Evolutionary conservation across 1,139 yeast genomes (phyloP).

Genomic region (Scheffersomyces parashehatae): DNA sequence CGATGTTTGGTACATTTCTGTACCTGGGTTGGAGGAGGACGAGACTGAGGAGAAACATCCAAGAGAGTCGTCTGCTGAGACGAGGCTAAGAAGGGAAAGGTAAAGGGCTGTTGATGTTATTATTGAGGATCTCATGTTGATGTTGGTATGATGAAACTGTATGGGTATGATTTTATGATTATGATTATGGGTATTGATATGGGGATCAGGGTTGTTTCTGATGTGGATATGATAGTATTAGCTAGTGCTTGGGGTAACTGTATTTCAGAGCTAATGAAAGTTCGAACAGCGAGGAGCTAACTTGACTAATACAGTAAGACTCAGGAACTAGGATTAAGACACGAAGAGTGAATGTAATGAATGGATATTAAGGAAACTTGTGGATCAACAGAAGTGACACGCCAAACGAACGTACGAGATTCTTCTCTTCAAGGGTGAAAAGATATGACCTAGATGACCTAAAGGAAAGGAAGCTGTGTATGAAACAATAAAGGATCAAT

Average conservation of each 20-base stretch:
- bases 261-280: too few species aligned
- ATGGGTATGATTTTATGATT: neutral
- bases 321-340: too few species aligned
- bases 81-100: neutral
- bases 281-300: too few species aligned
- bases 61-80: constrained; percentile 4
- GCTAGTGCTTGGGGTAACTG: neutral
- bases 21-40: constrained; percentile 32
- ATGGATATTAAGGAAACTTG: too few species aligned
- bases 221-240: neutral
- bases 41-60: constrained; percentile 38
- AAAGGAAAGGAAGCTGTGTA: too few species aligned
- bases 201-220: neutral
- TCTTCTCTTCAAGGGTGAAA: too few species aligned
- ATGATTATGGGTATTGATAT: neutral
- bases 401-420: too few species aligned
- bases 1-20: constrained; percentile 50
- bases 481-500: too few species aligned
- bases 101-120: neutral
- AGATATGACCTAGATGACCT: too few species aligned
- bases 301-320: too few species aligned
- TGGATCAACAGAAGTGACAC: too few species aligned
- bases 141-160: neutral
- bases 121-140: neutral
- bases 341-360: too few species aligned